These are phyloP conservation scores for Hypoxylon rubiginosum DNA, from an alignment of 2,329 filamentous ascomycete genomes.

Conservation along the genomic window DNA sequence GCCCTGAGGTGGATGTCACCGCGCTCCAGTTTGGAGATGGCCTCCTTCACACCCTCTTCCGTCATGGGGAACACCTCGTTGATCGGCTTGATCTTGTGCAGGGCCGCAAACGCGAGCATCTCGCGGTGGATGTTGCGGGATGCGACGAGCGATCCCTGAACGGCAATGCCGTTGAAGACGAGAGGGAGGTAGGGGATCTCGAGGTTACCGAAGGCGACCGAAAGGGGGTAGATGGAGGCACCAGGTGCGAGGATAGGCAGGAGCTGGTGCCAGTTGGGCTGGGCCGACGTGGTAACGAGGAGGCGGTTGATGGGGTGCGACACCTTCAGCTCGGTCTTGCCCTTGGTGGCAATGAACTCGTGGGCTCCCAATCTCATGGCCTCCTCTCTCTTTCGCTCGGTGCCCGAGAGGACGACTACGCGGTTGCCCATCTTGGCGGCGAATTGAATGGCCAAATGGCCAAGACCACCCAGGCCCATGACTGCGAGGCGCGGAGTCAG, in stretches of 20 bases:
- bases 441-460: slow-evolving; percentile 77
- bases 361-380: slow-evolving; percentile 70
- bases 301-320: slow-evolving; percentile 51
- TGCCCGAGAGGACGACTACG: slow-evolving; percentile 73
- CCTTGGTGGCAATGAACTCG: slow-evolving; percentile 71
- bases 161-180: slow-evolving; percentile 63
- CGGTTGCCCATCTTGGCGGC: slow-evolving; percentile 76
- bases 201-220: slow-evolving; percentile 64
- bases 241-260: slow-evolving; percentile 62
- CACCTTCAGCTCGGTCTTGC: slow-evolving; percentile 46
- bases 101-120: slow-evolving; percentile 70
- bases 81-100: slow-evolving; percentile 67
- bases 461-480: slow-evolving; percentile 75
- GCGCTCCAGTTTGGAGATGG: slow-evolving; percentile 52
- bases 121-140: slow-evolving; percentile 64
- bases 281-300: slow-evolving; percentile 55
- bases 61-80: slow-evolving; percentile 67
- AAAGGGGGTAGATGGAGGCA: slow-evolving; percentile 65
- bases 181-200: slow-evolving; percentile 67
- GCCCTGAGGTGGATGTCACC: slow-evolving; percentile 54
- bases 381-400: slow-evolving; percentile 74
- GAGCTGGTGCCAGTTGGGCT: slow-evolving; percentile 54
- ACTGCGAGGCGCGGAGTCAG: slow-evolving; percentile 51
- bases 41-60: slow-evolving; percentile 52
- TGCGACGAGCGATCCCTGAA: slow-evolving; percentile 70